Evolutionary conservation across 345 rosid species (phyloP).

Genomic region (Arabidopsis arenosa): DNA sequence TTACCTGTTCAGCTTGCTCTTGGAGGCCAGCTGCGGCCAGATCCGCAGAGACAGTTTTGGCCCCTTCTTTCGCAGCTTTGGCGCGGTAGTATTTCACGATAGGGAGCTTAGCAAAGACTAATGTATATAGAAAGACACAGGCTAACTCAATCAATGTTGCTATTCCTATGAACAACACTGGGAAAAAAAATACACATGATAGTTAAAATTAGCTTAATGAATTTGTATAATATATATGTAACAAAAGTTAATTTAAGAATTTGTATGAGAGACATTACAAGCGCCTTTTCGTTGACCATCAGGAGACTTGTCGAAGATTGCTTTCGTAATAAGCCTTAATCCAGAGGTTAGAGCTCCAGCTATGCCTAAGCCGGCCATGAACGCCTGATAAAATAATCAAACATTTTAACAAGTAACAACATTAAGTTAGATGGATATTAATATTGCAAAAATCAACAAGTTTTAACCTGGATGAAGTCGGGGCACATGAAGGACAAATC

Average conservation of each 20-base stretch:
- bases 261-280: conserved; percentile 51
- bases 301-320: conserved; percentile 63
- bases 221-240: background rate
- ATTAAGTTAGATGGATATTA: background rate
- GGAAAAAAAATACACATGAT: background rate
- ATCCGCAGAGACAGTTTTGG: conserved; percentile 77
- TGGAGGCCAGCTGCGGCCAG: conserved; percentile 82
- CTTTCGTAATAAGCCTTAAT: conserved; percentile 74
- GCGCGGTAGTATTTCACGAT: conserved; percentile 79
- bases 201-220: background rate
- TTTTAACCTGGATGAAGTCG: conserved; percentile 66
- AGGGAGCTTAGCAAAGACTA: conserved; percentile 68
- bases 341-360: conserved; percentile 77
- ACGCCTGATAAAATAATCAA: conserved; percentile 51
- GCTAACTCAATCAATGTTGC: conserved; percentile 64
- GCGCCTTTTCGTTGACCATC: conserved; percentile 88
- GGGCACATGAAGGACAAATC: conserved; percentile 82
- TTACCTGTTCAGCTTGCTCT: conserved; percentile 40
- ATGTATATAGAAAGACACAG: conserved; percentile 69
- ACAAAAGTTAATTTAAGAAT: background rate
- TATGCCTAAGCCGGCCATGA: conserved; percentile 70
- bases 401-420: conserved; percentile 2
- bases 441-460: background rate
- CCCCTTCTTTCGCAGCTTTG: conserved; percentile 89
- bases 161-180: conserved; percentile 70